Evolutionary conservation across 2,329 filamentous ascomycete genomes (phyloP).

Genomic region (Fusarium compactum): DNA sequence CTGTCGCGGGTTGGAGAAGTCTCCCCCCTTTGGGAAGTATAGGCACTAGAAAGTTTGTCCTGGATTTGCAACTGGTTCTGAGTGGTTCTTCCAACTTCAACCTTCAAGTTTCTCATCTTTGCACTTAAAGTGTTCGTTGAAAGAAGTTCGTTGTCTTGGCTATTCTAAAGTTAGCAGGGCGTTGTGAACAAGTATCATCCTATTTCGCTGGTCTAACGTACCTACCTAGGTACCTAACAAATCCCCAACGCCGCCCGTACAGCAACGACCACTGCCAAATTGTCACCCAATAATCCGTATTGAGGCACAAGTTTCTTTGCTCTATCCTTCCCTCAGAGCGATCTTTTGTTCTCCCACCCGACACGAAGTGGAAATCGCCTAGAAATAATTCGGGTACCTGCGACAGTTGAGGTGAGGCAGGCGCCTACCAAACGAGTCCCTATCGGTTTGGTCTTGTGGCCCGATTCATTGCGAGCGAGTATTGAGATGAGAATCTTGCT

Average conservation of each 20-base stretch:
- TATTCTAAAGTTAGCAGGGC: slow-evolving; percentile 4
- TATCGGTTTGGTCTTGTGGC: neutral
- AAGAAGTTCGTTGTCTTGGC: neutral
- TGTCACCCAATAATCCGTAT: neutral
- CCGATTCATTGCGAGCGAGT: slow-evolving; percentile 15
- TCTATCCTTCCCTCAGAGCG: neutral
- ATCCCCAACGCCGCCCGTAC: neutral
- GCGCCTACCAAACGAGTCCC: slow-evolving; percentile 11
- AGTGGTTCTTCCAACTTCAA: slow-evolving; percentile 9
- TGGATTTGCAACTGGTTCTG: slow-evolving; percentile 34
- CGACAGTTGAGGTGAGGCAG: slow-evolving; percentile 3
- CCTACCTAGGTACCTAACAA: neutral
- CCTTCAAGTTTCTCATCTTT: slow-evolving; percentile 9
- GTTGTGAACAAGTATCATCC: slow-evolving; percentile 22
- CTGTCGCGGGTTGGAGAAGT: slow-evolving; percentile 41
- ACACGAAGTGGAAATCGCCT: neutral
- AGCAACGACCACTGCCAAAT: neutral
- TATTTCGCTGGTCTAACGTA: neutral
- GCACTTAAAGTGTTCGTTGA: neutral
- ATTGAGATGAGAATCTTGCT: neutral
- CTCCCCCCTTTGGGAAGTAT: slow-evolving; percentile 28
- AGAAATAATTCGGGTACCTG: neutral
- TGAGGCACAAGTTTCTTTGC: neutral
- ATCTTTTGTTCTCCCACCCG: neutral
- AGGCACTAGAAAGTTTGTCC: slow-evolving; percentile 21